Conservation (phyloP, 768 basidiomycete genomes). For the Gloeophyllum trabeum region DNA sequence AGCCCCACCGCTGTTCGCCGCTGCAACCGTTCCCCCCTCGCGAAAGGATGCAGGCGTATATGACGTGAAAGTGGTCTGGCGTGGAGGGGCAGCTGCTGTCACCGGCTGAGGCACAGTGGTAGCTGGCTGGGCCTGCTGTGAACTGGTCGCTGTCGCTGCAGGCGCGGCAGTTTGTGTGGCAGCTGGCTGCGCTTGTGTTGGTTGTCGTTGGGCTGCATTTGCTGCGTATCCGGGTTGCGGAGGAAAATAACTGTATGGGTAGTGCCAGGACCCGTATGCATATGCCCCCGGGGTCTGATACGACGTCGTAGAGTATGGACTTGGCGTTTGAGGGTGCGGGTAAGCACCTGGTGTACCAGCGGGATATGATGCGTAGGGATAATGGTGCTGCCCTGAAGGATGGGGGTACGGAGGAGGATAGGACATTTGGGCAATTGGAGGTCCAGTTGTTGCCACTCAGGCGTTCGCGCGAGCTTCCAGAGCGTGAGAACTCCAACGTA, state of each 20-base stretch:
- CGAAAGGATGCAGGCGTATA: slow-evolving; percentile 47
- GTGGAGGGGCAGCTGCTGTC: slow-evolving; percentile 16
- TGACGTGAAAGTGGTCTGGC: slow-evolving; percentile 17
- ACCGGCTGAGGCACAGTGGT: slow-evolving; percentile 7
- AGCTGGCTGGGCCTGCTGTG: slow-evolving; percentile 18
- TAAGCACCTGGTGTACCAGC: neutral
- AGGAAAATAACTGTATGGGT: slow-evolving; percentile 50
- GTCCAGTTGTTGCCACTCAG: too few species aligned
- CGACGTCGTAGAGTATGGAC: slow-evolving; percentile 21
- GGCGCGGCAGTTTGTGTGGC: slow-evolving; percentile 8
- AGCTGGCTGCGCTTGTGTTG: slow-evolving; percentile 9
- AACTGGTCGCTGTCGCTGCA: slow-evolving; percentile 14
- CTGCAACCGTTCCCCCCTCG: slow-evolving; percentile 35
- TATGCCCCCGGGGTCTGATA: slow-evolving; percentile 33
- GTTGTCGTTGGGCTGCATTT: slow-evolving; percentile 16
- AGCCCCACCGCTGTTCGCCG: slow-evolving; percentile 25
- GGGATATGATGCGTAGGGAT: neutral
- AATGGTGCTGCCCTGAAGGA: neutral
- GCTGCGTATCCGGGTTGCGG: slow-evolving; percentile 22
- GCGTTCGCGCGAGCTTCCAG: too few species aligned
- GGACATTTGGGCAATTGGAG: neutral
- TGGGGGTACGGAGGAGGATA: neutral
- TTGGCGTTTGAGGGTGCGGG: slow-evolving; percentile 13
- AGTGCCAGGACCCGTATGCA: slow-evolving; percentile 44
- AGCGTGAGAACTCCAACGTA: too few species aligned